Conservation (phyloP, 345 rosid genomes). For the Mercurialis annua region DNA sequence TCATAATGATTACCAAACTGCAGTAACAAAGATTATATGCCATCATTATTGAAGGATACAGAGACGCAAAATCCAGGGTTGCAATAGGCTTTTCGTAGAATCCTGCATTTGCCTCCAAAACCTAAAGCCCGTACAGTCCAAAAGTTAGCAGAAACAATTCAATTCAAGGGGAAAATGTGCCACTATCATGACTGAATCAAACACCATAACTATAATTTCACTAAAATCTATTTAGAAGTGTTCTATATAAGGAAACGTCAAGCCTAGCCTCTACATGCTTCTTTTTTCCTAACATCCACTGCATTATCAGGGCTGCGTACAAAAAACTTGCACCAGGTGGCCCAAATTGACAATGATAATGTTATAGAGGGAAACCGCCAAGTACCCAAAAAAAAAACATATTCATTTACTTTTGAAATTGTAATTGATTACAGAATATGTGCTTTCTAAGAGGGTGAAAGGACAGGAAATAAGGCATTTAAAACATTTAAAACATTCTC, state of each 20-base stretch:
- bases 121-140: constrained; percentile 44
- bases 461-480: no score
- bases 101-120: constrained; percentile 88
- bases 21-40: constrained; percentile 97
- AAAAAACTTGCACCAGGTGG: background rate
- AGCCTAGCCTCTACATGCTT: background rate
- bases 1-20: constrained; percentile 62
- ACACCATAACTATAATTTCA: background rate
- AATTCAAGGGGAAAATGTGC: constrained; percentile 4
- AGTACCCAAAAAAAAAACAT: background rate
- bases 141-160: constrained; percentile 5
- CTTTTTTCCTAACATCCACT: background rate
- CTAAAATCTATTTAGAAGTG: constrained; percentile 5
- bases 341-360: background rate
- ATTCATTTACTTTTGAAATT: background rate
- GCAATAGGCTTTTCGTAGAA: constrained; percentile 96
- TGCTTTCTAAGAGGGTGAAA: background rate
- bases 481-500: background rate
- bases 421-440: background rate
- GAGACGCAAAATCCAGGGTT: constrained; percentile 92
- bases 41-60: constrained; percentile 99
- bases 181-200: background rate
- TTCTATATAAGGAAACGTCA: background rate
- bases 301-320: background rate
- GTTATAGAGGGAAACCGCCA: background rate